Evolutionary conservation across 2,329 filamentous ascomycete species (phyloP).

Genomic region (Aureobasidium sp.): DNA sequence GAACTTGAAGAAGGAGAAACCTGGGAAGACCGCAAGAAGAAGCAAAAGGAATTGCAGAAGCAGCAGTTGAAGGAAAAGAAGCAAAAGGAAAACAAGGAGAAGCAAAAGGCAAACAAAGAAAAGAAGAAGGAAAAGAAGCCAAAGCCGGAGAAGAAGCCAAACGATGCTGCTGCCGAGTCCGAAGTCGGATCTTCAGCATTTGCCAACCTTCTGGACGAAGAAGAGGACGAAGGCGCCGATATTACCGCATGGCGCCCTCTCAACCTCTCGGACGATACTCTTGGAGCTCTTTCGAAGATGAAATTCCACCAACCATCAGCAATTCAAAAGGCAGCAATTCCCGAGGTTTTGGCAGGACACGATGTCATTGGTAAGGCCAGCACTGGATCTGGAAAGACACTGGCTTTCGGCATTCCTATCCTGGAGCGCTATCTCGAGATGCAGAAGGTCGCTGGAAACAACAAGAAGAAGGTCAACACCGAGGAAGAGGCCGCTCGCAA

Average conservation of each 20-base stretch:
- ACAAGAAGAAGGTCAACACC: slow-evolving; percentile 16
- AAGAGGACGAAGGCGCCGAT: slow-evolving; percentile 52
- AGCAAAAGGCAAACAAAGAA: too few relatives aligned
- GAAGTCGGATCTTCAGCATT: slow-evolving; percentile 36
- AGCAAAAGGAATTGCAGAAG: slow-evolving; percentile 22
- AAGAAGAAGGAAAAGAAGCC: slow-evolving; percentile 16
- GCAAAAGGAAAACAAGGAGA: slow-evolving; percentile 17
- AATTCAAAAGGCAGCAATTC: slow-evolving; percentile 75
- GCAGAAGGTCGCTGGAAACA: slow-evolving; percentile 20
- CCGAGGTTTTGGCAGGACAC: slow-evolving; percentile 69
- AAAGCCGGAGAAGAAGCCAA: not conserved
- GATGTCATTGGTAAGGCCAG: slow-evolving; percentile 95
- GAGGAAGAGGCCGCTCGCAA: slow-evolving; percentile 21
- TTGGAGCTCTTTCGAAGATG: slow-evolving; percentile 68
- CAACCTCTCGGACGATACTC: slow-evolving; percentile 60
- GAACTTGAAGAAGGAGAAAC: slow-evolving; percentile 21
- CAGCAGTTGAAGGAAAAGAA: slow-evolving; percentile 15
- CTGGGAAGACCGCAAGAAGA: slow-evolving; percentile 16
- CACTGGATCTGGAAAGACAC: slow-evolving; percentile 92
- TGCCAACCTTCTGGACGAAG: slow-evolving; percentile 33
- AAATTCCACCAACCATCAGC: slow-evolving; percentile 72
- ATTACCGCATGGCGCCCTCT: slow-evolving; percentile 72
- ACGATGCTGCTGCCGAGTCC: slow-evolving; percentile 18
- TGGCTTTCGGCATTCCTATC: slow-evolving; percentile 91
- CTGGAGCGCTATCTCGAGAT: slow-evolving; percentile 68